Base-by-base conservation (phyloP, 352 stramenopile species). In the Phytophthora rubi region DNA sequence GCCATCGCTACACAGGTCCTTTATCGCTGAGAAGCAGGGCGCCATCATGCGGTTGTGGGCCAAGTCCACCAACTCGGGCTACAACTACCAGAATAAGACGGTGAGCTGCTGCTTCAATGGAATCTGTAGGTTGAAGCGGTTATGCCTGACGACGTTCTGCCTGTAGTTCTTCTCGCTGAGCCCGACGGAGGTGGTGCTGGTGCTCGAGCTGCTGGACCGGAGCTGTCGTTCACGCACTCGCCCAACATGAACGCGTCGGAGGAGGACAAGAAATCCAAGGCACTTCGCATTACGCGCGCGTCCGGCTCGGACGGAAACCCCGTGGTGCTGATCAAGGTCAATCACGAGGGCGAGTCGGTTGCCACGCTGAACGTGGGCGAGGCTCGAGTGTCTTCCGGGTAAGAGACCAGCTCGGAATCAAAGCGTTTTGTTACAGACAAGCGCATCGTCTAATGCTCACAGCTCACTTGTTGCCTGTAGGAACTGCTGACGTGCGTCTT, bases 41-140 rank as follows among this genome's bases (percentile, higher is more conserved):
- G 78, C 85, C 26, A 90, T 95, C 63, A 92, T 95, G 83, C 66
- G 94, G 45, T 93, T 83, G 61, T 95, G 88, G 88, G 88, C 86
- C 21, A 89, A 88, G 58, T 73, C 84, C 44, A 88, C 72, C 23
- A 85, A 88, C 65, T 82, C 70, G 6, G 81, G 85, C 59, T 94
- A 94, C 69, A 85, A 87, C 77, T 94, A 90, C 76, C 88, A 85
- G 64, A 90, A 90, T 59, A 95, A 95, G 79, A 83, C 83, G 68
- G 88, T 95, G 39, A 47, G 75, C 10, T 51, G 3, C 32, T 35
- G 6, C 1, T 64, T 12, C 4, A 35, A 7, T 23, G 56, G 1
- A n/a, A 5, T 59, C 13, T 8, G 48, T 4, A 4, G 23, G 4
- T 2, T 26, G 44, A 9, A 13, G 6, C 26, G 63, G 13, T 53